Evolutionary conservation across 2,329 filamentous ascomycete genomes (phyloP).

Genomic region (Penicillium sp.): DNA sequence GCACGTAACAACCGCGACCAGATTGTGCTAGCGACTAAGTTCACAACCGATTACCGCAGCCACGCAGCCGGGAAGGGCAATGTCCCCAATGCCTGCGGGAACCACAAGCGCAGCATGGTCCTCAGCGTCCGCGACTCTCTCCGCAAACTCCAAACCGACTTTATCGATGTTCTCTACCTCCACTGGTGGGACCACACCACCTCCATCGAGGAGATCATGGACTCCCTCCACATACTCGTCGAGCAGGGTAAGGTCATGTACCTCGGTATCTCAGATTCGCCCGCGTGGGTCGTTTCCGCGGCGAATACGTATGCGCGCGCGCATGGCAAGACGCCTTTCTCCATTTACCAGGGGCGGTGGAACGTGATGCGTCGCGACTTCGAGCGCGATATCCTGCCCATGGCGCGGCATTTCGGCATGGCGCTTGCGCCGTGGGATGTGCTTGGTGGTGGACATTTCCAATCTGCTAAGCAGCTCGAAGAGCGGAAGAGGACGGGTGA

Average conservation of each 20-base stretch:
- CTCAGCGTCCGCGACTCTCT: slow-evolving; percentile 45
- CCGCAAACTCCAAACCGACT: slow-evolving; percentile 52
- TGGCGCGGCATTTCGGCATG: slow-evolving; percentile 44
- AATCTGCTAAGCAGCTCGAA: slow-evolving; percentile 48
- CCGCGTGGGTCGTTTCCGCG: slow-evolving; percentile 42
- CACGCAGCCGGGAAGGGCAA: slow-evolving; percentile 37
- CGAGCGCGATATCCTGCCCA: slow-evolving; percentile 45
- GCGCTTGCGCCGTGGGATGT: slow-evolving; percentile 60
- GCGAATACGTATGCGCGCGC: slow-evolving; percentile 42
- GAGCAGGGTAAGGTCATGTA: slow-evolving; percentile 43
- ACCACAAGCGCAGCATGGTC: slow-evolving; percentile 43
- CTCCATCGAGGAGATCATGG: slow-evolving; percentile 31
- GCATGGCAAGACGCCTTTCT: slow-evolving; percentile 42
- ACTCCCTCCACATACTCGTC: slow-evolving; percentile 38
- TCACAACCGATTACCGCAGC: slow-evolving; percentile 56
- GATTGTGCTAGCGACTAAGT: slow-evolving; percentile 72
- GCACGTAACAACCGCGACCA: slow-evolving; percentile 63
- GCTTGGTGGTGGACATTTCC: slow-evolving; percentile 54
- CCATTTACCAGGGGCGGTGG: slow-evolving; percentile 42
- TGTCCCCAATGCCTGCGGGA: slow-evolving; percentile 45
- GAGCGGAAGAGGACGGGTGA: slow-evolving; percentile 45
- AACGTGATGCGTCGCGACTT: slow-evolving; percentile 40
- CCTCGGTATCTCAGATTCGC: slow-evolving; percentile 42
- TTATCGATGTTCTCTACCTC: slow-evolving; percentile 55
- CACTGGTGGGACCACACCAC: slow-evolving; percentile 52